Evolutionary conservation across 768 basidiomycete species (phyloP).

Genomic region (Lactifluus hygrophoroides): DNA sequence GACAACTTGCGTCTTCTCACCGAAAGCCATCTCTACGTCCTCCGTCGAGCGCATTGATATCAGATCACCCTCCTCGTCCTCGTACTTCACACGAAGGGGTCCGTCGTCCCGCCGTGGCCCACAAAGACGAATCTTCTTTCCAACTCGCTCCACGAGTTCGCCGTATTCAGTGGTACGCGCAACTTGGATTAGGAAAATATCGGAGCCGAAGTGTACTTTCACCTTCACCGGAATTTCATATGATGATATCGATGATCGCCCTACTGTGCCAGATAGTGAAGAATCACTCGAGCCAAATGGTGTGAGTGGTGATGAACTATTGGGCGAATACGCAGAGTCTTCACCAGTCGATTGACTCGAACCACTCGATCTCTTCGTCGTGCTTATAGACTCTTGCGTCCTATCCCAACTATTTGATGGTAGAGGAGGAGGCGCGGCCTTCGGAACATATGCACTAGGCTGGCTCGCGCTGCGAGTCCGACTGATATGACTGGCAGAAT

Average conservation of each 20-base stretch:
- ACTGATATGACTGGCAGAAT: slow-evolving; percentile 26
- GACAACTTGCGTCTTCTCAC: slow-evolving; percentile 76
- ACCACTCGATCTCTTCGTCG: slow-evolving; percentile 71
- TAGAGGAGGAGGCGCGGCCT: slow-evolving; percentile 47
- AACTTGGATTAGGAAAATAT: slow-evolving; percentile 92
- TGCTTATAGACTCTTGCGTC: slow-evolving; percentile 32
- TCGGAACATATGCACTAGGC: slow-evolving; percentile 59
- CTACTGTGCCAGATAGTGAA: slow-evolving; percentile 50
- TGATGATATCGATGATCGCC: slow-evolving; percentile 41
- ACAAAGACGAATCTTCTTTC: slow-evolving; percentile 87
- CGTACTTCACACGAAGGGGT: slow-evolving; percentile 81
- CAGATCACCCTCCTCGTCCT: slow-evolving; percentile 89
- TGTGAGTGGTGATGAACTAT: slow-evolving; percentile 79
- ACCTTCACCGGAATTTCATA: slow-evolving; percentile 69
- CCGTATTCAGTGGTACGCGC: slow-evolving; percentile 68
- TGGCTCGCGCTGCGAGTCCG: slow-evolving; percentile 77
- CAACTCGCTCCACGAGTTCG: slow-evolving; percentile 83
- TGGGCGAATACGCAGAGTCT: slow-evolving; percentile 79
- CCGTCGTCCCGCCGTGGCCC: slow-evolving; percentile 72
- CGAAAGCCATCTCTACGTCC: slow-evolving; percentile 92
- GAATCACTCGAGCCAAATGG: slow-evolving; percentile 88
- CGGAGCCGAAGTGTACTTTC: slow-evolving; percentile 91
- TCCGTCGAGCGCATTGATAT: slow-evolving; percentile 83
- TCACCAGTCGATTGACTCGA: slow-evolving; percentile 77
- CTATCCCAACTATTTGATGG: slow-evolving; percentile 42